Conservation (phyloP, 257 asterid genomes). For the Anisodus tanguticus region DNA sequence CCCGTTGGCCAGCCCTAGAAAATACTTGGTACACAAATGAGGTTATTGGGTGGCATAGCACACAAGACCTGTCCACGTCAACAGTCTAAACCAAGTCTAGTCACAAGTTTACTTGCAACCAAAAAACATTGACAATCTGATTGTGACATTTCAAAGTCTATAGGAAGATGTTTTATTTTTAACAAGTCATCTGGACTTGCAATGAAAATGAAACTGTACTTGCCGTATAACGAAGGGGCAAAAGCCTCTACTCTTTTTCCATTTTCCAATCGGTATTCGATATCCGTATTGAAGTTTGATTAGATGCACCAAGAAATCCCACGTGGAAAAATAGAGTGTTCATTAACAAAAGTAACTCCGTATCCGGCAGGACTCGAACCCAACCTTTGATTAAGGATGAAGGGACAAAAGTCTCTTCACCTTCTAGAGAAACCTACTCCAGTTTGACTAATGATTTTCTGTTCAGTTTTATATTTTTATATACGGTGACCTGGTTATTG, state of each 20-base stretch:
- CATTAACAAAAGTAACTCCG: too few relatives aligned
- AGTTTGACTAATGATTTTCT: neutral
- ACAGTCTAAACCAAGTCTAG: neutral
- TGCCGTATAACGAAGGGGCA: neutral
- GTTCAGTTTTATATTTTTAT: neutral
- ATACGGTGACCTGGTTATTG: neutral
- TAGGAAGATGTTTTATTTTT: neutral
- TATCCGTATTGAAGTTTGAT: too few relatives aligned
- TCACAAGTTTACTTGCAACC: neutral
- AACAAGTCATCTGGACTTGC: neutral
- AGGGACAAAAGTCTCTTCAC: neutral
- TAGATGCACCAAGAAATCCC: too few relatives aligned
- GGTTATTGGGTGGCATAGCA: neutral
- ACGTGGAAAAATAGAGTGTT: too few relatives aligned
- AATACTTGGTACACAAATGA: neutral
- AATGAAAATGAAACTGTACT: neutral
- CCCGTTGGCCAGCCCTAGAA: too few relatives aligned
- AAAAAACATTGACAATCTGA: slow-evolving; percentile 5
- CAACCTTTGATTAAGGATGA: too few relatives aligned
- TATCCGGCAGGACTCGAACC: too few relatives aligned
- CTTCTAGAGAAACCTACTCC: neutral
- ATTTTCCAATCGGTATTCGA: too few relatives aligned
- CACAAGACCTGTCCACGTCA: neutral
- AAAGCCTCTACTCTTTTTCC: too few relatives aligned
- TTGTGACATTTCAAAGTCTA: slow-evolving; percentile 23